These are phyloP conservation scores for Emergomyces africanus DNA, from an alignment of 2,329 filamentous ascomycete genomes.

Conservation along the genomic window DNA sequence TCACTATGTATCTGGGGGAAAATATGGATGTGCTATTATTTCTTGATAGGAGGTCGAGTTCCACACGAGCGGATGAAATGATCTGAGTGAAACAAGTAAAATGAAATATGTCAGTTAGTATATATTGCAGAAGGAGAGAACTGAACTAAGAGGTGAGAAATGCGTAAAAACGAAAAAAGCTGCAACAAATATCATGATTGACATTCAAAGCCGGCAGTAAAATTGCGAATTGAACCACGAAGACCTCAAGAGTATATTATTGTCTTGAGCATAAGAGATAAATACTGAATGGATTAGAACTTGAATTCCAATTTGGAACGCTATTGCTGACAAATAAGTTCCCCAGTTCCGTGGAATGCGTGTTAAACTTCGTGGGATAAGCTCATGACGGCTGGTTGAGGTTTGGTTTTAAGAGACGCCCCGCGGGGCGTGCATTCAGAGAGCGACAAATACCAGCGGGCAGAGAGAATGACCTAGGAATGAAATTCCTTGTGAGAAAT, in stretches of 20 bases:
- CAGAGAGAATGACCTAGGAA: not conserved
- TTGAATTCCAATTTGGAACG: too few species aligned
- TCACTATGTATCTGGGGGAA: not conserved
- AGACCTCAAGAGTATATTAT: not conserved
- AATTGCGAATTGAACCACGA: not conserved
- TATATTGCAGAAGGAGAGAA: not conserved
- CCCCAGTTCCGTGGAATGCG: too few species aligned
- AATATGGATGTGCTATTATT: not conserved
- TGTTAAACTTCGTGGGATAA: too few species aligned
- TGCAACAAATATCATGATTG: not conserved
- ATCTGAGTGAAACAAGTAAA: not conserved
- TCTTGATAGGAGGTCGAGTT: not conserved
- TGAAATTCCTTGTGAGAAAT: too few species aligned
- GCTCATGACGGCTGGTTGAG: not conserved
- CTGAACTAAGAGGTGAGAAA: not conserved
- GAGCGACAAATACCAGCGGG: not conserved
- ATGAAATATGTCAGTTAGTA: not conserved
- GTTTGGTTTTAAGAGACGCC: not conserved
- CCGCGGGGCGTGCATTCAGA: not conserved
- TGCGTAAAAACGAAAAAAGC: not conserved
- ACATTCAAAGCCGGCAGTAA: not conserved
- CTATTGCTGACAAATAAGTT: too few species aligned
- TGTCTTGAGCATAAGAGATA: too few species aligned
- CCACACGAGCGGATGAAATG: not conserved
- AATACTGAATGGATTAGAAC: too few species aligned